phyloP scores from a whole-genome alignment of 129 eudicot species.

The Centella asiatica region DNA sequence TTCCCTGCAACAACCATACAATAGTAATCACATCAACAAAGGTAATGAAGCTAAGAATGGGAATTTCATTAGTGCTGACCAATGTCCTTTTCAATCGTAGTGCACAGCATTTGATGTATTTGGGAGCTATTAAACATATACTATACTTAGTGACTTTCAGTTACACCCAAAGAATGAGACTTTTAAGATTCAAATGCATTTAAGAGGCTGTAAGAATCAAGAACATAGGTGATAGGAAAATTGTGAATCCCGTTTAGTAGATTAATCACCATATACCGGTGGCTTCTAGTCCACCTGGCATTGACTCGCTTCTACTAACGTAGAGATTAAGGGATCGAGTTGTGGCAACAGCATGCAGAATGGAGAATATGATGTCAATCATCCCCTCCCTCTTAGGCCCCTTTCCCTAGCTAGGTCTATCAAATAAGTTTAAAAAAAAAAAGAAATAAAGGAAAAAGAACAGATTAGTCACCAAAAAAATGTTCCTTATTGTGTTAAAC shows the following conservation, averaged over 20 bases:
- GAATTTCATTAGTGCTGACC: not conserved
- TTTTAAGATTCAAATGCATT: not conserved
- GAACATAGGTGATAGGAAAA: not conserved
- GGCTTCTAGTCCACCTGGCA: no score
- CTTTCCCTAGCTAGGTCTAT: no score
- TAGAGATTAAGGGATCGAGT: no score
- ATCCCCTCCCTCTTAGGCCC: no score
- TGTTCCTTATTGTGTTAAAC: no score
- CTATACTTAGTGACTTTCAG: not conserved
- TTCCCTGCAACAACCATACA: conserved; percentile 27
- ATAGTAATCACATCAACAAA: conserved; percentile 7
- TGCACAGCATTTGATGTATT: not conserved
- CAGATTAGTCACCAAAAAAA: no score
- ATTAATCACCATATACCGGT: not conserved
- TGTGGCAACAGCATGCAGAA: no score
- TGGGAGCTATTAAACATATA: not conserved
- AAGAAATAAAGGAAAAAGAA: no score
- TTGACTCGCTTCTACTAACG: no score
- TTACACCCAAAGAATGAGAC: not conserved
- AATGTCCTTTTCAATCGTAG: not conserved
- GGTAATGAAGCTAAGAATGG: not conserved
- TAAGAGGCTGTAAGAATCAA: not conserved
- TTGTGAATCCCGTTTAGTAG: not conserved
- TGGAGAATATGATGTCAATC: no score
- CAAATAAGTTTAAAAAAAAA: no score